Evolutionary conservation across 2,329 filamentous ascomycete genomes (phyloP).

Genomic region (Monilinia vaccinii-corymbosi): DNA sequence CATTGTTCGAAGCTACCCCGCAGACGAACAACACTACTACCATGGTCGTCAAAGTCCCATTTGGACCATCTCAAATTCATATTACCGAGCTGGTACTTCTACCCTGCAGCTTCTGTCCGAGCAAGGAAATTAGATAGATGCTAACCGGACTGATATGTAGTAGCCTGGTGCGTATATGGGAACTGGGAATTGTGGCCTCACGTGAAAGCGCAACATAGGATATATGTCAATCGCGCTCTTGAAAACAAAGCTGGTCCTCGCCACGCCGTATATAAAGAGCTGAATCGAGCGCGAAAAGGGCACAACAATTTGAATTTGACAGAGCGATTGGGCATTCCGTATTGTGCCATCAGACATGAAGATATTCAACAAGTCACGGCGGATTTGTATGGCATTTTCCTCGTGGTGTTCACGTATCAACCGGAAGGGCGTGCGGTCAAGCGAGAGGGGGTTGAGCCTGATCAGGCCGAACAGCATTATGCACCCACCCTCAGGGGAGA

Average conservation of each 20-base stretch:
- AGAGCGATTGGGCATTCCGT: background rate
- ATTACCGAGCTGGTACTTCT: background rate
- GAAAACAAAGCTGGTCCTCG: background rate
- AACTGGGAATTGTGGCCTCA: background rate
- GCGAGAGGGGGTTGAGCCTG: rapidly evolving
- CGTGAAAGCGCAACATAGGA: constrained; percentile 1
- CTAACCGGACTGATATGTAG: background rate
- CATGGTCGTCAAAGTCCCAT: background rate
- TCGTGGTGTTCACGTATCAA: background rate
- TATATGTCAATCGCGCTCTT: background rate
- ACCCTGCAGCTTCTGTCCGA: background rate
- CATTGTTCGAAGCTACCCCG: background rate
- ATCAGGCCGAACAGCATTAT: background rate
- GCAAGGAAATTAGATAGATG: too few species aligned
- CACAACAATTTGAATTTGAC: background rate
- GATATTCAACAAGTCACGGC: constrained; percentile 4
- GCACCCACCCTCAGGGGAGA: background rate
- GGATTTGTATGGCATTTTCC: background rate
- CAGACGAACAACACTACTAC: background rate
- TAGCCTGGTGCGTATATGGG: background rate
- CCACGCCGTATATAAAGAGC: background rate
- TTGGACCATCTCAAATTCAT: background rate
- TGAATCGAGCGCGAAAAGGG: background rate
- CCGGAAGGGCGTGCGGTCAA: background rate
- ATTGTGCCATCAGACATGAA: background rate